Base-by-base conservation (phyloP, 2,329 filamentous ascomycete species). In the Didymella lethalis region DNA sequence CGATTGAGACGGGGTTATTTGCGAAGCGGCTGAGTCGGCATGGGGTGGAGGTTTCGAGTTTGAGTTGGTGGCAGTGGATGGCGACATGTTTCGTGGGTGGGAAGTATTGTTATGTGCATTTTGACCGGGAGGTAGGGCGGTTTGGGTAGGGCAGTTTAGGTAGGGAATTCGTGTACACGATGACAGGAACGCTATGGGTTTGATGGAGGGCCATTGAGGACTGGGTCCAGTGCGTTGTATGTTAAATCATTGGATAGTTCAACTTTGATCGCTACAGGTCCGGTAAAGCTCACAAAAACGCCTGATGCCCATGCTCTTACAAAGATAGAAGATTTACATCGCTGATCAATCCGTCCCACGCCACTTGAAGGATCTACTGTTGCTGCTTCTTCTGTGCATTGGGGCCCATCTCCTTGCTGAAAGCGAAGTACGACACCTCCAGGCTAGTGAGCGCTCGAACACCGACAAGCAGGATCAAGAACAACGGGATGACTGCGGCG, bases 321-420 rank as follows among this genome's bases (percentile, higher is more conserved):
- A 53, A 58, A 61, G 20, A 25, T 54, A 57, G 43, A 57, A 62
- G 54, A 62, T 62, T 53, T 52, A 62, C 59, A 59, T 53, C 48
- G 34, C 36, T 55, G 48, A 14, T 44, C 25, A 7, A 38, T 2
- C 16, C 28, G 23, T 43, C 34, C 8, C 20, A 32, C 25, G n/a
- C 36, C 14, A 5, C 26, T 25, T 16, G 8, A 25, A 2, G 10
- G 7, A 5, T 28, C 46, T 38, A 40, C 56, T 51, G 46, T 29
- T 84, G 85, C 78, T 89, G 84, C 75, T 87, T 96, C 86, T 93
- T 96, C 79, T 96, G 91, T 31, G 90, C 90, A 36, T 88, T 83
- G n/a, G 92, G 91, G 0, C 93, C 92, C 83, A 92, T 96, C 69
- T 97, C 94, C 83, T 97, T 97, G 75, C 96, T 94, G 75, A 98